Percentiles rank a stretch among this genome's conserved stretches.
phyloP scores from a whole-genome alignment of 495 filamentous ascomycete species.

The Podospora pseudocomata region DNA sequence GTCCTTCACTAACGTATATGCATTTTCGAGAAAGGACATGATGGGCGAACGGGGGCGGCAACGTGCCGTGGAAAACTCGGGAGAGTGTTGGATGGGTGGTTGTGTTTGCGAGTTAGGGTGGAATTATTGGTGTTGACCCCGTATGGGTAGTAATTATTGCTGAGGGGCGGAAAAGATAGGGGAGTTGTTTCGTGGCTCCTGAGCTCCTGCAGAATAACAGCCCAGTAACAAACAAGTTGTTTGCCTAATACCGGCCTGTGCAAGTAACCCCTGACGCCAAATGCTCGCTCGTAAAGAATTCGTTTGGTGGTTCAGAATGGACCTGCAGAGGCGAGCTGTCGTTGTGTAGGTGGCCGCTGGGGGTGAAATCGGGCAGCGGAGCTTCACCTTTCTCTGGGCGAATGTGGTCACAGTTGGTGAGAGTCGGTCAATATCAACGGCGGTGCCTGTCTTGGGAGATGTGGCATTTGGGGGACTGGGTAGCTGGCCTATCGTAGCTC shows the following conservation, averaged over 20 bases:
- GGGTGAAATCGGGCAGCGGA: constrained; percentile 22
- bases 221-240: not conserved
- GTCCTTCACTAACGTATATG: constrained; percentile 95
- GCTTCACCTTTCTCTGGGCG: constrained; percentile 24
- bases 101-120: not conserved
- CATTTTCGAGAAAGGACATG: constrained; percentile 94
- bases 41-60: constrained; percentile 40
- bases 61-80: constrained; percentile 14
- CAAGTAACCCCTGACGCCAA: not conserved
- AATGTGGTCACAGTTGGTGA: constrained; percentile 19
- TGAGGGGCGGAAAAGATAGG: constrained; percentile 13
- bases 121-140: not conserved
- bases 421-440: constrained; percentile 29
- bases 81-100: not conserved
- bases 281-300: constrained; percentile 1
- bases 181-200: constrained; percentile 6
- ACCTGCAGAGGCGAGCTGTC: constrained; percentile 13
- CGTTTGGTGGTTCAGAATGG: constrained; percentile 14
- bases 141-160: constrained; percentile 14
- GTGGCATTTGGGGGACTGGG: constrained; percentile 31
- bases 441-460: constrained; percentile 30
- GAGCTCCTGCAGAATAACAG: constrained; percentile 9
- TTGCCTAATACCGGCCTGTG: constrained; percentile 5
- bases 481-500: constrained; percentile 16
- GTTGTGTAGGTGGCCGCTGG: constrained; percentile 18